Conservation (phyloP, 371 early-diverging fungal species). For the Mycotypha africana region DNA sequence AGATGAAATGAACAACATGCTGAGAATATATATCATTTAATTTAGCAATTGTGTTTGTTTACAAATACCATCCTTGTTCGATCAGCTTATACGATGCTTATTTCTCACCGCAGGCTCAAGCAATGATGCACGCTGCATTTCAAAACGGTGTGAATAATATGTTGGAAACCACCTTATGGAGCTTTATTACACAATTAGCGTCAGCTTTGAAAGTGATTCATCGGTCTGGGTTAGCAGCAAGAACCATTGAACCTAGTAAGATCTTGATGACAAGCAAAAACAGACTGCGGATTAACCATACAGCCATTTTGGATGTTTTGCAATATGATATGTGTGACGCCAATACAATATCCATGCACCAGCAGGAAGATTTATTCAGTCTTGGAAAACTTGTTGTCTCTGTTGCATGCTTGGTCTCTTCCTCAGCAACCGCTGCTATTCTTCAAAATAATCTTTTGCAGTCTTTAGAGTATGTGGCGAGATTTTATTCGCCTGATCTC, state of each 20-base stretch:
- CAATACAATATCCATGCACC: slow-evolving; percentile 56
- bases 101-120: slow-evolving; percentile 56
- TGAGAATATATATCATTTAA: background rate
- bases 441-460: slow-evolving; percentile 59
- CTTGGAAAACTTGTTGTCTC: slow-evolving; percentile 86
- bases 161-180: slow-evolving; percentile 79
- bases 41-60: slow-evolving; percentile 75
- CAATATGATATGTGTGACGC: slow-evolving; percentile 52
- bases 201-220: slow-evolving; percentile 85
- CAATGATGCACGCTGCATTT: slow-evolving; percentile 32
- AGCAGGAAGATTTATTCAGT: slow-evolving; percentile 84
- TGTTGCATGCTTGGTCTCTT: too few relatives aligned
- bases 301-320: slow-evolving; percentile 83
- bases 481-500: slow-evolving; percentile 72
- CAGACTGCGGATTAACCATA: slow-evolving; percentile 77
- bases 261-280: slow-evolving; percentile 80
- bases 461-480: slow-evolving; percentile 70
- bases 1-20: background rate
- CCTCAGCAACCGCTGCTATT: slow-evolving; percentile 40
- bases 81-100: slow-evolving; percentile 66
- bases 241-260: slow-evolving; percentile 75
- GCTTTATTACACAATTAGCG: slow-evolving; percentile 79
- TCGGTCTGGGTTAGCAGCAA: slow-evolving; percentile 69
- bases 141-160: slow-evolving; percentile 32
- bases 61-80: slow-evolving; percentile 88